Percentiles rank a stretch among this genome's conserved stretches.
These are phyloP conservation scores for Daphne laureola DNA, from an alignment of 441 rosid genomes.

Conservation along the genomic window DNA sequence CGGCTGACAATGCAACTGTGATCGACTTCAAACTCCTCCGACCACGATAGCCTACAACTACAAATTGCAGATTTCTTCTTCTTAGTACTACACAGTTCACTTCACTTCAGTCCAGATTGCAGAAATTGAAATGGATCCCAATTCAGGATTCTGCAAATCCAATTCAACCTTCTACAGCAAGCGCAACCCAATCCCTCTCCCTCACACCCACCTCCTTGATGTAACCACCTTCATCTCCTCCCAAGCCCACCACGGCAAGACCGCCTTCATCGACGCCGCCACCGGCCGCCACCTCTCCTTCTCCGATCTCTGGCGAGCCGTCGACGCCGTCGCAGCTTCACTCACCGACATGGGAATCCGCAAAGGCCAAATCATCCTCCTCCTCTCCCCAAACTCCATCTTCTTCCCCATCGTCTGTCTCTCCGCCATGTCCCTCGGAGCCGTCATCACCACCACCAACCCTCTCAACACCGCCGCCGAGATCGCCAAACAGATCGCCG, in stretches of 20 bases:
- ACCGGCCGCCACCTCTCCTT: slow-evolving; percentile 59
- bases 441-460: slow-evolving; percentile 83
- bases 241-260: slow-evolving; percentile 62
- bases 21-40: slow-evolving; percentile 1
- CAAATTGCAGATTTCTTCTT: too few species aligned
- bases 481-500: slow-evolving; percentile 50
- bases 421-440: slow-evolving; percentile 84
- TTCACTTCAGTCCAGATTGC: too few species aligned
- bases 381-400: slow-evolving; percentile 78
- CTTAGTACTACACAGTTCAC: too few species aligned
- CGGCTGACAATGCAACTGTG: neutral
- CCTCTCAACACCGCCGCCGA: slow-evolving; percentile 70
- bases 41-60: neutral
- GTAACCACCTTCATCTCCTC: slow-evolving; percentile 79
- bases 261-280: slow-evolving; percentile 81
- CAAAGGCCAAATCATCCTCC: slow-evolving; percentile 70
- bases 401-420: slow-evolving; percentile 70
- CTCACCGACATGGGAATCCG: slow-evolving; percentile 60
- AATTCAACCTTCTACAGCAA: slow-evolving; percentile 61
- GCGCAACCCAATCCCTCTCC: slow-evolving; percentile 52
- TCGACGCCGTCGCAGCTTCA: slow-evolving; percentile 53
- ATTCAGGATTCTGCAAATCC: slow-evolving; percentile 55
- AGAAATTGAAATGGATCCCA: slow-evolving; percentile 18
- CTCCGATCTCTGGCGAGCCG: slow-evolving; percentile 64
- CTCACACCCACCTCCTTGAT: slow-evolving; percentile 47